Base-by-base conservation (phyloP, 148 eudicot species). In the Nepenthes mirabilis region DNA sequence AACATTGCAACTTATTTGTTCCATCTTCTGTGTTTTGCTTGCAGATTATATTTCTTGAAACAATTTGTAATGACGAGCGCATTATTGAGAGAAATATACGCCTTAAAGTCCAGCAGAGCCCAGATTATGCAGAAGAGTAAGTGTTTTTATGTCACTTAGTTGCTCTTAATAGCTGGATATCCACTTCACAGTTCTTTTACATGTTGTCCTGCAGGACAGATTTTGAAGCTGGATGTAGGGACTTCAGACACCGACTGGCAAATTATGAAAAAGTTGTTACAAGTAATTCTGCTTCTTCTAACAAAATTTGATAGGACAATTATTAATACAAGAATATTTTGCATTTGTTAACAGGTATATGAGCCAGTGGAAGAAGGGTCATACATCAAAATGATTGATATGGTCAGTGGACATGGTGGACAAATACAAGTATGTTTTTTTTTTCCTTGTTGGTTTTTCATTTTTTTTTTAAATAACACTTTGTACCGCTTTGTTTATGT, bases 301-400 rank as follows among this genome's bases (percentile, higher is more conserved):
- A 36, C 35, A 60, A 8, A 11, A 57, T 54, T 47, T 65, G 47
- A 33, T 33, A 47, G 51, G 6, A 64, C 12, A 47, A 37, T 40
- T 67, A 34, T 5, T 50, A 10, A 47, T 52, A 54, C 54, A 35
- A 47, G 40, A 40, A 50, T 61, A 8, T 57, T 45, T 65, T 33
- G 12, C 43, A 49, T 13, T 50, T 61, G 62, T 37, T 54, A 65
- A 64, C 68, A 88, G 99, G 88, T 80, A 35, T 93, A 88, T 82
- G 95, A 93, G 76, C 95, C 99, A 56, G 96, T 93, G 34, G 86
- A 93, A 70, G 99, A 93, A 82, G 99, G 99, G 56, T 93, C 99
- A 43, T 93, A 88, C 50, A 93, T 93, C 70, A 93, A 93, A 71
- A 83, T 88, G 96, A 93, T 93, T 67, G 99, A 93, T 74, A 93